phyloP scores from a whole-genome alignment of 1,284 basidiomycete genomes.

The Vanrija sp. region DNA sequence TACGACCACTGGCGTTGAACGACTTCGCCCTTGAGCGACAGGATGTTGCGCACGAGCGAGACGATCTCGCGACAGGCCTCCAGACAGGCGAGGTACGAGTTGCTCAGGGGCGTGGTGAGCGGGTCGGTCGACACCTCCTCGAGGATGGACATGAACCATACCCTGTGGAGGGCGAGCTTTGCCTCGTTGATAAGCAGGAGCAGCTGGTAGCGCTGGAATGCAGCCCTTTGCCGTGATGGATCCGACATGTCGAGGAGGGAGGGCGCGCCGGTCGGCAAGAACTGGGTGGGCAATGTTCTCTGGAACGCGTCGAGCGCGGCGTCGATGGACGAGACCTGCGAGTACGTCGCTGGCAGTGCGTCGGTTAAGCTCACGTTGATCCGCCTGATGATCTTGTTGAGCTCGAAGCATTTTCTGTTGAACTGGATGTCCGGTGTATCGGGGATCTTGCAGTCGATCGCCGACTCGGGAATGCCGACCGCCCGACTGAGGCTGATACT shows the following conservation, averaged over 20 bases:
- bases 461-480: constrained; percentile 7
- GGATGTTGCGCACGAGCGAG: constrained; percentile 10
- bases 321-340: constrained; percentile 17
- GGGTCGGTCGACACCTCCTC: constrained; percentile 9
- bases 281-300: constrained; percentile 16
- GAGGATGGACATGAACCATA: constrained; percentile 9
- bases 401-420: constrained; percentile 12
- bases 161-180: constrained; percentile 8
- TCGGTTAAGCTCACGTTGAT: constrained; percentile 20
- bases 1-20: constrained; percentile 10
- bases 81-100: constrained; percentile 9
- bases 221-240: constrained; percentile 2
- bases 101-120: not conserved
- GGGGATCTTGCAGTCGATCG: constrained; percentile 11
- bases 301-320: constrained; percentile 10
- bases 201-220: constrained; percentile 15
- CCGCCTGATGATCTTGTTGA: constrained; percentile 17
- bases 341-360: constrained; percentile 15
- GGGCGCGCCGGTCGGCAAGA: constrained; percentile 7
- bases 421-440: constrained; percentile 8
- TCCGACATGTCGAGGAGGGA: constrained; percentile 16
- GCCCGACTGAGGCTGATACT: constrained; percentile 10
- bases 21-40: constrained; percentile 4
- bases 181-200: constrained; percentile 20
- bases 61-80: constrained; percentile 10